Percentiles rank a stretch among this genome's conserved stretches.
Evolutionary conservation across 345 rosid genomes (phyloP).

Genomic region (Citrus australasica): DNA sequence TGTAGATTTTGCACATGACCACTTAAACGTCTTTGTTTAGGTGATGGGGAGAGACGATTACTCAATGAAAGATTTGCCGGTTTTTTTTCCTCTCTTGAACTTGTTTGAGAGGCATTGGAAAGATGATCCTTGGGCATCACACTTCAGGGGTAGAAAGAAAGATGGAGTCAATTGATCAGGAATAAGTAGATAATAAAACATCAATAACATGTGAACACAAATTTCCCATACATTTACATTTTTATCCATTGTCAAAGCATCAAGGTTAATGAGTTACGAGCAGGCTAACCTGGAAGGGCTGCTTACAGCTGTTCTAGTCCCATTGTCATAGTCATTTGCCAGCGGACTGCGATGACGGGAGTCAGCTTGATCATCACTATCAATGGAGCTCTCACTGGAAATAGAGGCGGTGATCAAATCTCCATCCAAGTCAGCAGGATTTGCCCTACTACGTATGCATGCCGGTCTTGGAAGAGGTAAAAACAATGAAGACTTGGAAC

Average conservation of each 20-base stretch:
- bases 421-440: constrained; percentile 46
- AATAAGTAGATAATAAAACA: constrained; percentile 3
- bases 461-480: constrained; percentile 50
- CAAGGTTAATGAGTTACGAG: constrained; percentile 2
- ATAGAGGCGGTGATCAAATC: constrained; percentile 40
- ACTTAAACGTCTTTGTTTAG: constrained; percentile 41
- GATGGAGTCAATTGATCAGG: constrained; percentile 8
- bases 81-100: constrained; percentile 43
- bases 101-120: constrained; percentile 23
- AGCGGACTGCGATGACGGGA: constrained; percentile 39
- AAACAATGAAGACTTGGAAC: constrained; percentile 41
- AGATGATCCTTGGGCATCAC: constrained; percentile 42
- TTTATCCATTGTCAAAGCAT: background rate
- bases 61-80: constrained; percentile 40
- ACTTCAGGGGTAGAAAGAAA: constrained; percentile 27
- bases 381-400: constrained; percentile 49
- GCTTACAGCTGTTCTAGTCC: constrained; percentile 33
- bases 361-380: constrained; percentile 45
- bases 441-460: constrained; percentile 35
- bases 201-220: background rate
- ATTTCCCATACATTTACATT: background rate
- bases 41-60: constrained; percentile 47
- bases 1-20: constrained; percentile 56
- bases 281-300: constrained; percentile 46
- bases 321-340: constrained; percentile 47